phyloP scores from a whole-genome alignment of 2,329 filamentous ascomycete species.

The Aspergillus japonicus region DNA sequence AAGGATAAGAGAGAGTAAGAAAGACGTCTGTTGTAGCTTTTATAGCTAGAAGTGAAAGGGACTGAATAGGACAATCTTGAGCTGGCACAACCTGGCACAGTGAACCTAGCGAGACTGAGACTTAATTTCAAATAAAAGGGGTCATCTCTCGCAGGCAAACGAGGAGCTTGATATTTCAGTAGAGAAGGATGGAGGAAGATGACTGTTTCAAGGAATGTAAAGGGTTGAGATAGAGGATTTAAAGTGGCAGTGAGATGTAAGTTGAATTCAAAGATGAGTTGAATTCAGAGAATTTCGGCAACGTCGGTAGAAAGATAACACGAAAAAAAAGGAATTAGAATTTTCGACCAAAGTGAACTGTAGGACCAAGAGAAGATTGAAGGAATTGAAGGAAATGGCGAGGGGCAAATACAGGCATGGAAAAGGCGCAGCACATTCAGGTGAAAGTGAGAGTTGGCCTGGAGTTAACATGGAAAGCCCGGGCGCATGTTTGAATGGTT shows the following conservation, averaged over 20 bases:
- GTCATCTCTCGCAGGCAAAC: background rate
- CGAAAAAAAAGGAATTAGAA: background rate
- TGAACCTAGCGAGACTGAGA: background rate
- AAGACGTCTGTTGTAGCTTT: constrained; percentile 6
- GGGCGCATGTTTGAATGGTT: constrained; percentile 11
- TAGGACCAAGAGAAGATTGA: background rate
- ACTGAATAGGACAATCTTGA: constrained; percentile 6
- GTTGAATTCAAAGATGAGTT: background rate
- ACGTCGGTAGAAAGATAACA: background rate
- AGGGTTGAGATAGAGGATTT: background rate
- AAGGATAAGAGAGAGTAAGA: background rate
- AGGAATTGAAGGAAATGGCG: constrained; percentile 2
- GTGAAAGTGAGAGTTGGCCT: constrained; percentile 20
- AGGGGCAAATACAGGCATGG: constrained; percentile 12
- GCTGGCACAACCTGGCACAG: background rate
- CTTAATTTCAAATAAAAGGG: background rate
- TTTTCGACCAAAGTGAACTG: background rate
- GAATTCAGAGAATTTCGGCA: background rate
- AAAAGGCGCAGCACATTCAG: background rate
- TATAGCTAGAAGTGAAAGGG: constrained; percentile 12
- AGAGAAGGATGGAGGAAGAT: background rate
- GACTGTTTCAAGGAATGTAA: background rate
- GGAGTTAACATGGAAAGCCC: constrained; percentile 23
- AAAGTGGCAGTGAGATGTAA: background rate
- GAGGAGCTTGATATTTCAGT: background rate